phyloP scores from a whole-genome alignment of 495 filamentous ascomycete species.

The Penicillium riverlandense region DNA sequence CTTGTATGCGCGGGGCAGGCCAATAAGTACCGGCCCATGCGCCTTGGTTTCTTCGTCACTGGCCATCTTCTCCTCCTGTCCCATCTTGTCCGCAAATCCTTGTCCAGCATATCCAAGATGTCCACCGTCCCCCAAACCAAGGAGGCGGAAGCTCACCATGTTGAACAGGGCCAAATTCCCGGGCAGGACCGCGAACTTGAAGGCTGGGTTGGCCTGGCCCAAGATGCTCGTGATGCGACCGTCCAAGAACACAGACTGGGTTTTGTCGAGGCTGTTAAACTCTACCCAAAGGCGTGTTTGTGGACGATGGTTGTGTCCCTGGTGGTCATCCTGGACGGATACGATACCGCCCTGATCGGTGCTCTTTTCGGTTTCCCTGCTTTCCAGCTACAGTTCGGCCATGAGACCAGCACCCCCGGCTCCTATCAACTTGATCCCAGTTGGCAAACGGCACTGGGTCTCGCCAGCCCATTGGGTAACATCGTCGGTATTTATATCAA shows the following conservation, averaged over 20 bases:
- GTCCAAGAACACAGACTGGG: constrained; percentile 32
- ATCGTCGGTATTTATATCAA: constrained; percentile 64
- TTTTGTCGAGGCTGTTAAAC: constrained; percentile 27
- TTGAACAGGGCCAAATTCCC: too few relatives aligned
- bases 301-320: constrained; percentile 43
- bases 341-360: constrained; percentile 40
- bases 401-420: constrained; percentile 7
- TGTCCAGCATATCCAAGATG: too few relatives aligned
- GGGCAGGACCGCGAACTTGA: too few relatives aligned
- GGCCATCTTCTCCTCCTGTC: too few relatives aligned
- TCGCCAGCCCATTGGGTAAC: constrained; percentile 41
- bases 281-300: constrained; percentile 45
- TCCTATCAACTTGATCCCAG: constrained; percentile 17
- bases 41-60: too few relatives aligned
- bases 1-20: too few relatives aligned
- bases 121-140: too few relatives aligned
- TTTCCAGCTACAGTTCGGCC: constrained; percentile 61
- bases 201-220: constrained; percentile 2
- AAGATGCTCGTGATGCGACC: constrained; percentile 29
- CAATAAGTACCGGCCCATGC: too few relatives aligned
- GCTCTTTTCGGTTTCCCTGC: constrained; percentile 32
- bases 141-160: too few relatives aligned
- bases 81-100: too few relatives aligned
- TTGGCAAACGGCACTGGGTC: constrained; percentile 55
- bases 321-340: constrained; percentile 46